These are phyloP conservation scores for Umbelopsis ramanniana DNA, from an alignment of 192 early-diverging fungal species.

Conservation along the genomic window DNA sequence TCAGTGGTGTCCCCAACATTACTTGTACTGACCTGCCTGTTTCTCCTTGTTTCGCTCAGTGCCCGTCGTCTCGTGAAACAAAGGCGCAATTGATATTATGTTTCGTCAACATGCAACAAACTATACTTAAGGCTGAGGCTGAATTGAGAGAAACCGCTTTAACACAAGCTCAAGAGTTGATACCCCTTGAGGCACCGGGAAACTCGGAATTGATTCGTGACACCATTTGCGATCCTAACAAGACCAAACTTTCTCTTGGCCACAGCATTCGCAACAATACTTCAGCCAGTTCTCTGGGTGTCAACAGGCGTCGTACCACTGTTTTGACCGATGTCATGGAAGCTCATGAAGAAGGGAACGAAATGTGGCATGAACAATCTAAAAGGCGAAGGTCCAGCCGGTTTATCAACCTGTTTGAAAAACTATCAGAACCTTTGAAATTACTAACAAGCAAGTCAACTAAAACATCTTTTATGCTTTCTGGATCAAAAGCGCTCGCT, in stretches of 20 bases:
- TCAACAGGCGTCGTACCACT: constrained; percentile 9
- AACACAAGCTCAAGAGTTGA: constrained; percentile 2
- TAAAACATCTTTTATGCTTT: not conserved
- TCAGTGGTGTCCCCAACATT: too few species aligned
- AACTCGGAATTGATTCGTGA: constrained; percentile 17
- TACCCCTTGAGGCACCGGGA: not conserved
- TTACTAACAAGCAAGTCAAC: not conserved
- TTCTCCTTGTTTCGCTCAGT: not conserved
- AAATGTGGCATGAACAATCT: not conserved
- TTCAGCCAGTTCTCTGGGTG: constrained; percentile 5
- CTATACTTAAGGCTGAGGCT: constrained; percentile 17
- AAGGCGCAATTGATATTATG: constrained; percentile 17
- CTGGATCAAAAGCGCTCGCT: not conserved
- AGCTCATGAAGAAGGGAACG: constrained; percentile 6
- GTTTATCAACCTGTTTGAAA: constrained; percentile 15
- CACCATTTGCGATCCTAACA: constrained; percentile 8
- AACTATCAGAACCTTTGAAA: constrained; percentile 13
- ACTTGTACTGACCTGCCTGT: too few species aligned
- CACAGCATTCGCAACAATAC: constrained; percentile 14
- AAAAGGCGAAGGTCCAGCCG: not conserved
- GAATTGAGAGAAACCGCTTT: not conserved
- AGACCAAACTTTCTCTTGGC: not conserved
- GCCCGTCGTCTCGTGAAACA: constrained; percentile 14
- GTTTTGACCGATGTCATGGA: not conserved
- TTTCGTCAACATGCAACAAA: constrained; percentile 20